phyloP scores from a whole-genome alignment of 78 protist species.

The Ministeria vibrans region DNA sequence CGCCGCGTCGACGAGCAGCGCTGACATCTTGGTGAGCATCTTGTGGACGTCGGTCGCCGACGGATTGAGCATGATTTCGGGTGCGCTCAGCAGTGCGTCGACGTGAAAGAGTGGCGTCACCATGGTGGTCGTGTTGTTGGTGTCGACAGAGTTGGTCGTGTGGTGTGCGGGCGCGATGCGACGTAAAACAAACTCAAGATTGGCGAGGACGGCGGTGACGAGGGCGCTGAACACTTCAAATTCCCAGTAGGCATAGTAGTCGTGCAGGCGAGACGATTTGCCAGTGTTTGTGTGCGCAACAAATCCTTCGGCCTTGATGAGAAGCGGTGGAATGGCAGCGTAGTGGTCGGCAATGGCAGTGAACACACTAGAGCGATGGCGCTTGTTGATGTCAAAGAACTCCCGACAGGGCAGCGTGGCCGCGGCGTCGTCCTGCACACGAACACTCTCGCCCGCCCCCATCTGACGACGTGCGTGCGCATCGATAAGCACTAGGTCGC shows the following conservation, averaged over 20 bases:
- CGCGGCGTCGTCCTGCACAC: not conserved
- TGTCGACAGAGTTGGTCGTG: too few species aligned
- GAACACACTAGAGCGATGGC: not conserved
- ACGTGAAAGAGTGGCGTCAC: conserved; percentile 47
- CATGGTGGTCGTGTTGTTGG: not conserved
- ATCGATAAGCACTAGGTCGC: too few species aligned
- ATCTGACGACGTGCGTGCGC: conserved; percentile 27
- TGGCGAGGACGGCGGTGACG: not conserved
- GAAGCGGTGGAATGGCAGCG: conserved; percentile 34
- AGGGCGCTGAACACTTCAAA: conserved; percentile 37
- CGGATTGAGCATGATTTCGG: conserved; percentile 54
- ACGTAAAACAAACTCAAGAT: too few species aligned
- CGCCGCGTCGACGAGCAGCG: conserved; percentile 41
- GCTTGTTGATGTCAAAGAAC: conserved; percentile 20
- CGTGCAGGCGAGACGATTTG: conserved; percentile 13
- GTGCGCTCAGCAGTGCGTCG: conserved; percentile 24
- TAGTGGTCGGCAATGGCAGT: conserved; percentile 29
- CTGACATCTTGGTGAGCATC: conserved; percentile 16
- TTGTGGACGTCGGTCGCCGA: conserved; percentile 36
- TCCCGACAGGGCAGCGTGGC: not conserved
- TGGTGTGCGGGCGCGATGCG: too few species aligned
- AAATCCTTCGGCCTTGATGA: conserved; percentile 55
- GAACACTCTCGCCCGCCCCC: not conserved
- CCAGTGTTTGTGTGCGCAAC: conserved; percentile 35
- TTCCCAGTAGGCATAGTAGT: conserved; percentile 75